Evolutionary conservation across 306 rosid species (phyloP), one percentile per base, ranked within the genome.

Genomic region (Vigna mungo): DNA sequence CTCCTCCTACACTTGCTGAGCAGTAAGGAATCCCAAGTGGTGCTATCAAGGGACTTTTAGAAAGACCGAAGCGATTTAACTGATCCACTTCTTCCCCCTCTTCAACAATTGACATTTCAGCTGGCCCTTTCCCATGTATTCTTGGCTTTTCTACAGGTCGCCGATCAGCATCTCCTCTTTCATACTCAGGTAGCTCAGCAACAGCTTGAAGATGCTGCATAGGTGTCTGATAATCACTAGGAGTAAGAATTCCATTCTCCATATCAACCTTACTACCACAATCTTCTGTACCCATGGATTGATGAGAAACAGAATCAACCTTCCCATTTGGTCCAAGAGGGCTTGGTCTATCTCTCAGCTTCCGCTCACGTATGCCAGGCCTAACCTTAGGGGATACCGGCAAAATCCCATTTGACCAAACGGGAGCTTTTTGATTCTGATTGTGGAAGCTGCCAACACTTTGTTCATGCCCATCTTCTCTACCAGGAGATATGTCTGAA

Each of bases 251-350:
- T 47, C 99, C 98, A 74, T 91, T 96, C 81, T 88, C 96, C 85
- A 85, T 76, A 41, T 82, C 89, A 81, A 77, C 80, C 87, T 90
- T 90, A 78, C 85, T 55, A 16, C 85, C 83, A 84, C 80, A 78
- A 74, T 91, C 99, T 58, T 96, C 97, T 8, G 83, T 58, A 62
- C 92, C 88, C 4, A 61, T 77, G 58, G 89, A 84, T 64, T 82
- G 89, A 72, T 87, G 90, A 54, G 84, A 71, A 77, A 84, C 68
- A 79, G 76, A 83, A 43, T 93, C 92, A 11, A 84, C 86, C 88
- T 91, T 92, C 83, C 97, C 98, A 86, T 92, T 96, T 51, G 93
- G 98, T 73, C 99, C 99, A 76, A 92, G 98, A 44, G 94, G 97
- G 81, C 99, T 96, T 66, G 94, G 96, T 74, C 99, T 89, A 83